Percentiles rank a stretch among this genome's conserved stretches.
Evolutionary conservation across 1,284 basidiomycete genomes (phyloP).

Genomic region (Cryptococcus sp.): DNA sequence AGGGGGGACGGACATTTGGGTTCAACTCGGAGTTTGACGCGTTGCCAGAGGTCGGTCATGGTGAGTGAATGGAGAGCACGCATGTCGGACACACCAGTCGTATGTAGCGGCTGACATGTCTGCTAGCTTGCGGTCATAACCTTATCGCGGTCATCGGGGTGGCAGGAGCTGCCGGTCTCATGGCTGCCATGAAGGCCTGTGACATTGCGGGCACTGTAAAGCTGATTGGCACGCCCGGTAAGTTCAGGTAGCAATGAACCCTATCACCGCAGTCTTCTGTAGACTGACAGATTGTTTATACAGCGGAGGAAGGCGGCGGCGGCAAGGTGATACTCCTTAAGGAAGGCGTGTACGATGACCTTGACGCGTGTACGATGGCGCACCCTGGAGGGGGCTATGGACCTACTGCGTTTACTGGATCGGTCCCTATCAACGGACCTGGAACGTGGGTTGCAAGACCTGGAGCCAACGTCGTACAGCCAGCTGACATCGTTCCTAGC

Average conservation of each 20-base stretch:
- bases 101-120: not conserved
- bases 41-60: conserved; percentile 26
- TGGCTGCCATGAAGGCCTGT: conserved; percentile 35
- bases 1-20: conserved; percentile 31
- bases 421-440: conserved; percentile 20
- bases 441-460: conserved; percentile 15
- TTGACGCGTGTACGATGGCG: conserved; percentile 32
- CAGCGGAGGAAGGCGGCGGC: conserved; percentile 75
- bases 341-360: conserved; percentile 66
- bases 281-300: conserved; percentile 35
- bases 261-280: too few species aligned
- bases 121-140: conserved; percentile 62
- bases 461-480: not conserved
- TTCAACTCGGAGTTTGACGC: conserved; percentile 38
- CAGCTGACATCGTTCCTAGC: not conserved
- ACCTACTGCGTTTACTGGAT: conserved; percentile 15
- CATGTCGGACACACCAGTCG: not conserved
- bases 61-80: conserved; percentile 10
- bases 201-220: conserved; percentile 41
- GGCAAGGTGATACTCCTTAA: conserved; percentile 75
- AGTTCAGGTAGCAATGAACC: not conserved
- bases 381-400: conserved; percentile 27
- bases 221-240: conserved; percentile 38
- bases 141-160: conserved; percentile 49
- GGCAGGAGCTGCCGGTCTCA: conserved; percentile 42